These are phyloP conservation scores for Phyllosticta citrichinensis DNA, from an alignment of 2,329 filamentous ascomycete genomes.

Conservation along the genomic window DNA sequence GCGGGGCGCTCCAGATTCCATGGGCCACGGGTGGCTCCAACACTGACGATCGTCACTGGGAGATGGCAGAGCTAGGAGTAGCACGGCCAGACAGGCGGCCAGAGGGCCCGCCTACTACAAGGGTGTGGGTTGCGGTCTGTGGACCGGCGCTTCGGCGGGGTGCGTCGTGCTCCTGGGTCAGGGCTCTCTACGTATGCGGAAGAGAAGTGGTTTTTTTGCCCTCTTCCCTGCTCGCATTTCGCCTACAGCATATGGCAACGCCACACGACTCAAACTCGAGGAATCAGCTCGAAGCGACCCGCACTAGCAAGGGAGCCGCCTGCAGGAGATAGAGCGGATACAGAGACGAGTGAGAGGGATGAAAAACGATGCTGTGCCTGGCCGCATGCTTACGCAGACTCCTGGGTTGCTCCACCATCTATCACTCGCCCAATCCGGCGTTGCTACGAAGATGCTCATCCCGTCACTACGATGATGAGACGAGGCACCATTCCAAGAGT, in stretches of 20 bases:
- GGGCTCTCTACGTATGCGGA: neutral
- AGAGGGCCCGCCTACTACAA: neutral
- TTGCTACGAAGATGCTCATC: neutral
- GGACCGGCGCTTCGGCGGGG: conserved; percentile 9
- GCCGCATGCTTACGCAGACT: neutral
- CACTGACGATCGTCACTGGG: neutral
- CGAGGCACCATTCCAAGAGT: conserved; percentile 1
- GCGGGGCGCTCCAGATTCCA: conserved; percentile 6
- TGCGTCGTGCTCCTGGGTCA: neutral
- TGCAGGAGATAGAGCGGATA: neutral
- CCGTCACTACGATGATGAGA: neutral
- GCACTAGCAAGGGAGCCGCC: neutral
- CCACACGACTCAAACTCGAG: neutral
- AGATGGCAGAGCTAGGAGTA: neutral
- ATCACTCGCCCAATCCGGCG: neutral
- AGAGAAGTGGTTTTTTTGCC: neutral
- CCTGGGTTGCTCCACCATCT: neutral
- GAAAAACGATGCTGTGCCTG: neutral
- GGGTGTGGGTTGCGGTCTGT: conserved; percentile 1
- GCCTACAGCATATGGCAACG: neutral
- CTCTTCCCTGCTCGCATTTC: neutral
- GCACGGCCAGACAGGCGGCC: neutral
- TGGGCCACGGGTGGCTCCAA: neutral
- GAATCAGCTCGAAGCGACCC: neutral
- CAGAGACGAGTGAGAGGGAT: neutral